A percentile compares a stretch with the other conserved stretches of the same genome.
These are phyloP conservation scores for Nakazawaea ernobii DNA, from an alignment of 805 yeast genomes.

Conservation along the genomic window DNA sequence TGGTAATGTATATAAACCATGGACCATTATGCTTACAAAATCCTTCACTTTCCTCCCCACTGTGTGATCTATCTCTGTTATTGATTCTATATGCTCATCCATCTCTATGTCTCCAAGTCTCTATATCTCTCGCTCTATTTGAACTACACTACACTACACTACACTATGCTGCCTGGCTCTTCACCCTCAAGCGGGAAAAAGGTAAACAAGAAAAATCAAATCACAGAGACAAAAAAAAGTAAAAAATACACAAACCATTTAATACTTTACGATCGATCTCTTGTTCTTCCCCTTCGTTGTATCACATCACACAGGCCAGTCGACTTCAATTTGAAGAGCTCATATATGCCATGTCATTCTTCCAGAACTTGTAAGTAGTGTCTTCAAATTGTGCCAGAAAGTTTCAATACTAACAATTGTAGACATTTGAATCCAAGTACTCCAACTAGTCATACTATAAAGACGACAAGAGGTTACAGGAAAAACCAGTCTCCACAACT, in stretches of 20 bases:
- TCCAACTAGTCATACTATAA: conserved; percentile 27
- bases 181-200: conserved; percentile 13
- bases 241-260: not conserved
- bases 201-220: conserved; percentile 19
- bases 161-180: too few species aligned
- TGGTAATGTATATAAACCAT: not conserved
- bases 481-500: conserved; percentile 21
- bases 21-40: conserved; percentile 25
- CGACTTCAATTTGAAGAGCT: not conserved
- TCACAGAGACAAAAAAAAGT: not conserved
- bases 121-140: not conserved
- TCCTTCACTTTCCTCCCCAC: conserved; percentile 51
- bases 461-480: conserved; percentile 28
- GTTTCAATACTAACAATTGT: not conserved
- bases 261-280: not conserved
- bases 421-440: conserved; percentile 11
- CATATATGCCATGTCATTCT: conserved; percentile 12
- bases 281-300: not conserved
- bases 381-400: too few species aligned
- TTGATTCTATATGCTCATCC: conserved; percentile 4
- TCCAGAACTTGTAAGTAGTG: conserved; percentile 13
- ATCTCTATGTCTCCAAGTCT: not conserved
- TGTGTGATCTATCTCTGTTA: conserved; percentile 25
- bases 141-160: too few species aligned
- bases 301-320: too few species aligned